A percentile compares a stretch with the other conserved stretches of the same genome.
These are phyloP conservation scores for Gremmenia infestans DNA, from an alignment of 2,329 filamentous ascomycete species.

Conservation along the genomic window DNA sequence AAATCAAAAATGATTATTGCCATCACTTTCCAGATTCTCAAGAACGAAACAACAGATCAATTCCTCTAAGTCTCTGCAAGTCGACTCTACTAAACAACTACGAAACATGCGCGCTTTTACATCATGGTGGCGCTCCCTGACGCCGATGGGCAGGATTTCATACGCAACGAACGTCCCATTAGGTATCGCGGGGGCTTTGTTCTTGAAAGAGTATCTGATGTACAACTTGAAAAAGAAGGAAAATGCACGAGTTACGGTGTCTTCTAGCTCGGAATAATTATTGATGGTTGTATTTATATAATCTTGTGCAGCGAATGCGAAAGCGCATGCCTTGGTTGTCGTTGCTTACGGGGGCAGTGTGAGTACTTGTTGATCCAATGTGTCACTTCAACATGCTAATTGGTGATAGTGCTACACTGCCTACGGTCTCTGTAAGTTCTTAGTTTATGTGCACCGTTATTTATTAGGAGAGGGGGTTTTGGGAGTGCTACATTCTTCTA, in stretches of 20 bases:
- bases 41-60: constrained; percentile 13
- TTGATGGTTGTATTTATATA: too few species aligned
- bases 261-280: neutral
- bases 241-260: constrained; percentile 9
- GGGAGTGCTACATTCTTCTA: constrained; percentile 2
- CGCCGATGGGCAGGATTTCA: constrained; percentile 12
- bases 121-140: constrained; percentile 11
- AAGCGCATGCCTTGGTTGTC: too few species aligned
- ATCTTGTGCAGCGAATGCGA: too few species aligned
- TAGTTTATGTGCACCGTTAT: too few species aligned
- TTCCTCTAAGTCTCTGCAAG: constrained; percentile 9
- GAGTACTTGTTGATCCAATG: too few species aligned
- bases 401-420: too few species aligned
- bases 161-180: constrained; percentile 11
- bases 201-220: constrained; percentile 13
- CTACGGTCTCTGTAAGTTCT: too few species aligned
- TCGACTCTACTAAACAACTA: neutral
- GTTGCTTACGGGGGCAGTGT: too few species aligned
- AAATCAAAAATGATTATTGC: constrained; percentile 14
- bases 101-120: constrained; percentile 14
- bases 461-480: constrained; percentile 5
- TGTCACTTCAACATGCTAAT: too few species aligned
- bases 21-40: constrained; percentile 13
- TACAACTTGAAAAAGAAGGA: constrained; percentile 12
- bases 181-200: constrained; percentile 6